Conservation (phyloP, 108 stramenopile species). For the Nitzschia sp. region DNA sequence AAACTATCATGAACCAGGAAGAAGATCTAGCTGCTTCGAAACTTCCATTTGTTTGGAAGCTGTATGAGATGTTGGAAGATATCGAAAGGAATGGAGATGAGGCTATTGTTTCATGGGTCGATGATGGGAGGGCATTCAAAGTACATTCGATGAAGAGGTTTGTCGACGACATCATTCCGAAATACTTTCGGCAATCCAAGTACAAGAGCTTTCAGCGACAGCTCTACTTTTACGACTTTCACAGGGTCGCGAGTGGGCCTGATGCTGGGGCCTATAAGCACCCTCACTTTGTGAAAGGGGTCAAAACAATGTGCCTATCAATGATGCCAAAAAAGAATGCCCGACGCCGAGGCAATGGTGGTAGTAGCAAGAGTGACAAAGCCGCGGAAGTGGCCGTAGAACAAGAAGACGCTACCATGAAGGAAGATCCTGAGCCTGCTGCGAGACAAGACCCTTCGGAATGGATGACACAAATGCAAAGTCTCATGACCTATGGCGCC, state of each 20-base stretch:
- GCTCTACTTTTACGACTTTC: conserved; percentile 84
- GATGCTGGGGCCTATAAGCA: conserved; percentile 62
- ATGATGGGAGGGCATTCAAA: conserved; percentile 61
- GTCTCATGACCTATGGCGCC: conserved; percentile 8
- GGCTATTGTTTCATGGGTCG: conserved; percentile 66
- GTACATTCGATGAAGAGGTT: conserved; percentile 62
- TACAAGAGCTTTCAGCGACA: conserved; percentile 89
- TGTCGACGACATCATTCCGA: conserved; percentile 71
- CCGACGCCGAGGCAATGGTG: neutral
- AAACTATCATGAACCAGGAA: conserved; percentile 12
- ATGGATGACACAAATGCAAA: conserved; percentile 7
- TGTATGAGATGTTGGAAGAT: conserved; percentile 38
- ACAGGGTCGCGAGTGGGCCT: conserved; percentile 20
- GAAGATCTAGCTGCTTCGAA: conserved; percentile 26
- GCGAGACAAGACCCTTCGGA: conserved; percentile 7
- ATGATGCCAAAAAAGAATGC: conserved; percentile 31
- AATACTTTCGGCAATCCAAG: conserved; percentile 88
- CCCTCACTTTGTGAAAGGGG: conserved; percentile 54
- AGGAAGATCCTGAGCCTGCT: no score
- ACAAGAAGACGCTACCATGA: neutral
- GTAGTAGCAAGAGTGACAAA: conserved; percentile 3
- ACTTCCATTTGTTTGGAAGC: conserved; percentile 34
- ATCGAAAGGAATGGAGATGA: conserved; percentile 33
- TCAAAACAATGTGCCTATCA: conserved; percentile 29
- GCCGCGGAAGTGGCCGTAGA: neutral